phyloP scores from a whole-genome alignment of 176 grass and related monocot genomes.

The Typha latifolia region DNA sequence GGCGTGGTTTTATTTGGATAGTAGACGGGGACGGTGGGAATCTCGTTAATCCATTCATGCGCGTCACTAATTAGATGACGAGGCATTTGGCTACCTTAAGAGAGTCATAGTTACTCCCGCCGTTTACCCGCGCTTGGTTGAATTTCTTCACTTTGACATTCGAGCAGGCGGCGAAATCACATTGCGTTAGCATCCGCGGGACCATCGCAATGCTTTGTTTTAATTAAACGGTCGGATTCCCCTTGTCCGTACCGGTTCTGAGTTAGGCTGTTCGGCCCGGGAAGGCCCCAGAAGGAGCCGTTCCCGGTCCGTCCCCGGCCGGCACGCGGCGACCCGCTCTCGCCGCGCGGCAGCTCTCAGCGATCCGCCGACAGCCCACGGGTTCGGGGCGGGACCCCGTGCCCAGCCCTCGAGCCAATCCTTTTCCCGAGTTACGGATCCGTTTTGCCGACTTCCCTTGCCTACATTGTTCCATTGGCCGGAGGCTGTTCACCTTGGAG shows the following conservation, averaged over 20 bases:
- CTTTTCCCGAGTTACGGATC: slow-evolving; percentile 29
- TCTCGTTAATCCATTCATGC: slow-evolving; percentile 60
- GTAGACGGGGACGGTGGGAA: slow-evolving; percentile 29
- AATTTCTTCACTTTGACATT: slow-evolving; percentile 57
- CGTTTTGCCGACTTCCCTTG: slow-evolving; percentile 34
- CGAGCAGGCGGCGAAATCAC: too few relatives aligned
- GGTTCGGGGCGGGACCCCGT: too few relatives aligned
- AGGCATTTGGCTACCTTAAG: slow-evolving; percentile 45
- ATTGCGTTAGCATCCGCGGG: too few relatives aligned
- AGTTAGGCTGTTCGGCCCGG: slow-evolving; percentile 25
- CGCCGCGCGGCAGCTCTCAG: too few relatives aligned
- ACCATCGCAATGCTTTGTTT: too few relatives aligned
- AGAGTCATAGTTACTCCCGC: slow-evolving; percentile 49
- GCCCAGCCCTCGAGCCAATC: slow-evolving; percentile 4
- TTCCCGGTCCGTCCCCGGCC: too few relatives aligned
- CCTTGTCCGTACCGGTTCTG: too few relatives aligned
- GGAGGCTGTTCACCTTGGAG: slow-evolving; percentile 59
- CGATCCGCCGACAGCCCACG: too few relatives aligned
- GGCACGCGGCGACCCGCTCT: too few relatives aligned
- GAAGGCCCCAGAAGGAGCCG: slow-evolving; percentile 5
- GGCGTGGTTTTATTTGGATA: slow-evolving; percentile 23
- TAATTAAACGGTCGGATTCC: too few relatives aligned
- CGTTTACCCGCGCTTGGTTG: slow-evolving; percentile 36
- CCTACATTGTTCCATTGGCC: slow-evolving; percentile 37
- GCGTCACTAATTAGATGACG: slow-evolving; percentile 60